Evolutionary conservation across 1,284 basidiomycete species (phyloP), one percentile per base, ranked within the genome.

Genomic region (Pseudozyma tsukubaensis): DNA sequence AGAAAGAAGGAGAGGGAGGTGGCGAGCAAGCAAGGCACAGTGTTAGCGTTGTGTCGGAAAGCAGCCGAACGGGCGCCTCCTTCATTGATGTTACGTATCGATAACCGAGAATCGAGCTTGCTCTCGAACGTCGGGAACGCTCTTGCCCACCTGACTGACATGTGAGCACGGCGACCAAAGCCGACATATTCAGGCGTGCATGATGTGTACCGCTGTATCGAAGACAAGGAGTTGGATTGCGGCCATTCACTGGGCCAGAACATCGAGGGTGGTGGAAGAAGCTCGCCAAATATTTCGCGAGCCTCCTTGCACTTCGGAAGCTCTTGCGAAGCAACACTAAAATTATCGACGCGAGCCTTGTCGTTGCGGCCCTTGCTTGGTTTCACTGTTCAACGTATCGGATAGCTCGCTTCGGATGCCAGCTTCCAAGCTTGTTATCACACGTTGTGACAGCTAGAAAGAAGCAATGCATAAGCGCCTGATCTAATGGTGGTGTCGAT

Each of bases 221-320:
- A 19, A 43, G 18, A 18, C 43, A 44, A 44, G 37, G 24, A 29
- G 24, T 6, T 29, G 24, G 24, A 29, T 29, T 29, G 24, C 24
- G 24, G n/a, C n/a, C n/a, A n/a, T n/a, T n/a, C n/a, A n/a, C n/a
- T n/a, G n/a, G n/a, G n/a, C n/a, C n/a, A n/a, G n/a, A n/a, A 29
- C 24, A 29, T 29, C 24, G 37, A 18, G 44, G 24, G 21, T 24
- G 18, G 10, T 18, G 10, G 44, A 10, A 50, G 44, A 10, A 50
- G 37, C 49, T 59, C 57, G 57, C 57, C 57, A 57, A 57, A 44
- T 29, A 7, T 13, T 19, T 51, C 13, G 34, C 49, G 49, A 37
- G 35, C 14, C 62, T 58, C 55, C 62, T 64, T 64, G 44, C 62
- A 37, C 62, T 64, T 64, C 50, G 61, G 53, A 58, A 53, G 32